These are phyloP conservation scores for Mycena metata DNA, from an alignment of 768 basidiomycete species.

Conservation along the genomic window DNA sequence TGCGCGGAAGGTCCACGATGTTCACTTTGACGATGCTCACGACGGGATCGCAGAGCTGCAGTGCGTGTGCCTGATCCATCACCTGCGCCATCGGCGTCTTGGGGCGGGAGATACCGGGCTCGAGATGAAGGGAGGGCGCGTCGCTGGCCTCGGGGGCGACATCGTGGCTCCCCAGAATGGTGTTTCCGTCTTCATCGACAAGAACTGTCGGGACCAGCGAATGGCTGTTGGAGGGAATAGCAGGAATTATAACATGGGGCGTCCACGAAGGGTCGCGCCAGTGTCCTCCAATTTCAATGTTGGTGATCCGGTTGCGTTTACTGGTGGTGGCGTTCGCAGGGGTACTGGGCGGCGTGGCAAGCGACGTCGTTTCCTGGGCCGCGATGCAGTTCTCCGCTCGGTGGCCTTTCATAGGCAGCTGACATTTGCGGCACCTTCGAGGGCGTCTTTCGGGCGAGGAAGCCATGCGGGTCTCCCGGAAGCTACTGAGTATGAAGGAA, in stretches of 20 bases:
- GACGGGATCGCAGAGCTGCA: slow-evolving; percentile 36
- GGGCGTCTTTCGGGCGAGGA: slow-evolving; percentile 22
- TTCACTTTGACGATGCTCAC: slow-evolving; percentile 36
- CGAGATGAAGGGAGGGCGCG: neutral
- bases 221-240: slow-evolving; percentile 8
- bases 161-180: slow-evolving; percentile 29
- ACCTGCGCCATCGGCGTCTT: slow-evolving; percentile 37
- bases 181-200: slow-evolving; percentile 37
- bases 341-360: slow-evolving; percentile 30
- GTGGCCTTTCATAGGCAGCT: slow-evolving; percentile 36
- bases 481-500: neutral
- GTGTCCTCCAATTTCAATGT: slow-evolving; percentile 26
- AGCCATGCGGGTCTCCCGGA: slow-evolving; percentile 6
- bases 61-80: slow-evolving; percentile 37
- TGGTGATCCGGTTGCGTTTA: slow-evolving; percentile 11
- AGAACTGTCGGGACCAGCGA: slow-evolving; percentile 35
- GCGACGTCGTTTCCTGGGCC: neutral
- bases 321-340: slow-evolving; percentile 21
- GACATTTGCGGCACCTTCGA: slow-evolving; percentile 32
- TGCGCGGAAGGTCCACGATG: slow-evolving; percentile 35
- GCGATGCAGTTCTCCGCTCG: slow-evolving; percentile 28
- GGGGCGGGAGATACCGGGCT: neutral
- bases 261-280: slow-evolving; percentile 35
- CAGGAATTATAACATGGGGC: slow-evolving; percentile 1
- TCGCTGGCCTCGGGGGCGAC: slow-evolving; percentile 12